Evolutionary conservation across 2,329 filamentous ascomycete genomes (phyloP).

Genomic region (Epichloe brachyelytri): DNA sequence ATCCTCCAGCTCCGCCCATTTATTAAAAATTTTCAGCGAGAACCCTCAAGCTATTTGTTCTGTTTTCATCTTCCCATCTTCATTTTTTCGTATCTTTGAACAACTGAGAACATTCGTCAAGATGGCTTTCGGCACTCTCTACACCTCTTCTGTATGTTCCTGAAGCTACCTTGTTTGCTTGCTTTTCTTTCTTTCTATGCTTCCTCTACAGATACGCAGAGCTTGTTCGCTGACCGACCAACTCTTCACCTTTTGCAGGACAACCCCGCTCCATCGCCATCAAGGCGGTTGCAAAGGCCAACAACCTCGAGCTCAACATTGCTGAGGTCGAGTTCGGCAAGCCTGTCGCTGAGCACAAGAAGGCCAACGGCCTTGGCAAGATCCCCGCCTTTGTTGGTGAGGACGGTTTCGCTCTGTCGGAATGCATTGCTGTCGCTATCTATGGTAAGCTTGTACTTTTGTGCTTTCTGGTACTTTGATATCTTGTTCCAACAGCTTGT

Average conservation of each 20-base stretch:
- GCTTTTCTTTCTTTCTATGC: constrained; percentile 8
- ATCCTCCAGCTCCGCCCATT: constrained; percentile 12
- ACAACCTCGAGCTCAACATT: constrained; percentile 82
- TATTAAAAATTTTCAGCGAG: constrained; percentile 21
- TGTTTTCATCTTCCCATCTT: constrained; percentile 9
- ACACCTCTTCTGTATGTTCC: constrained; percentile 61
- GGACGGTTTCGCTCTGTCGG: constrained; percentile 80
- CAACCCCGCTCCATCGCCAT: constrained; percentile 82
- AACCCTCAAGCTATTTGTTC: neutral
- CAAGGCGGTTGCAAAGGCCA: constrained; percentile 92
- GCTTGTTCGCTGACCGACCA: neutral
- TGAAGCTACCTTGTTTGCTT: neutral
- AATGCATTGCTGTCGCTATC: constrained; percentile 90
- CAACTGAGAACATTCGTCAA: constrained; percentile 30
- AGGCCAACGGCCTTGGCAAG: constrained; percentile 79
- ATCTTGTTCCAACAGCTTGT: neutral
- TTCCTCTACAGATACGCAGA: neutral
- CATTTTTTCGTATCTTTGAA: constrained; percentile 2
- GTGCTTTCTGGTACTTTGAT: neutral
- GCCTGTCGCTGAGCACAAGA: constrained; percentile 63
- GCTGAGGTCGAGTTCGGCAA: constrained; percentile 57
- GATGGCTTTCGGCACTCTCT: constrained; percentile 97
- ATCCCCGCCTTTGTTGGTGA: constrained; percentile 84
- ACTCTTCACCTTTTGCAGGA: constrained; percentile 36
- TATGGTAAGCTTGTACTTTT: constrained; percentile 59